Base-by-base conservation (phyloP, 192 early-diverging fungal genomes). In the Podila minutissima region DNA sequence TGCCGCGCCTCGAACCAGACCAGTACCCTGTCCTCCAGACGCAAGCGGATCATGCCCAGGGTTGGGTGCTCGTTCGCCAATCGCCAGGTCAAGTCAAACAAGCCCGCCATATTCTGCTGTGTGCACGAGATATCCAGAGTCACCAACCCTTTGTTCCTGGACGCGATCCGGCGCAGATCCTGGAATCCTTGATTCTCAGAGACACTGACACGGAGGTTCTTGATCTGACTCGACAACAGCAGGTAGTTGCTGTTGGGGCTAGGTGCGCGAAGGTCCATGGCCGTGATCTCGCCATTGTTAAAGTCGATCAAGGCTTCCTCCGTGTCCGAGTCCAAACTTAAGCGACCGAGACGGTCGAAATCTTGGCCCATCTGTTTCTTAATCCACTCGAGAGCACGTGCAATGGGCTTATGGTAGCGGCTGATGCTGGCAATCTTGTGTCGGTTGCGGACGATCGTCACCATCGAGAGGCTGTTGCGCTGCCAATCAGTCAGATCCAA, bases 401-500 rank as follows among this genome's bases (percentile, higher is more conserved):
- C 71, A 20, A 62, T 32, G 53, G 35, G 55, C 22, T 66, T 28
- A n/a, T 64, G 33, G 24, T 37, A 15, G 8, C 64, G 62, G 7
- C 63, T 59, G 35, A 73, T 29, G 10, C 64, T 73, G 28, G 63
- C 57, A 15, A 26, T 11, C 20, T 41, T 48, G 9, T 32, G 38
- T 11, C 62, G 29, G 20, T 73, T 32, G 37, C 62, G 50, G 63
- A 37, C 24, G 35, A 73, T 59, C 20, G 62, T 62, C 8, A 62
- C 63, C 29, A 48, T 51, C 63, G 71, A 59, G 20, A 64, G n/a
- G 12, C 35, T 51, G 38, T 73, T 46, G 33, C 71, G 62, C 63
- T 41, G 41, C 63, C 63, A 64, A 26, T 73, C 29, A 13, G 64
- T 35, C 22, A 65, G n/a, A 37, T 73, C 35, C 28, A 65, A 31